Conservation (phyloP, 768 basidiomycete species). For the Lentinula aciculospora region DNA sequence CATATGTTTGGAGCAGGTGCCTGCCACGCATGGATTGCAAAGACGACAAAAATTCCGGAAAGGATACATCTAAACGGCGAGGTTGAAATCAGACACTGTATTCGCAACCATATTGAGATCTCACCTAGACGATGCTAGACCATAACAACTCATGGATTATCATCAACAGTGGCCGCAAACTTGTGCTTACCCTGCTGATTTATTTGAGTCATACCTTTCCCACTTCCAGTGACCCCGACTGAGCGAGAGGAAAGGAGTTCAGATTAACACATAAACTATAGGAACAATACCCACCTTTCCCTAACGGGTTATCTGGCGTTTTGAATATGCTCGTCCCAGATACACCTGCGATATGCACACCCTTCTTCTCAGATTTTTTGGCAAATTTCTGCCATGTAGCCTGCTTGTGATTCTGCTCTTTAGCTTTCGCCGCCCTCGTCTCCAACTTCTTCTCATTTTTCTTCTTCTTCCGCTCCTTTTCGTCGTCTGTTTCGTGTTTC, state of each 20-base stretch:
- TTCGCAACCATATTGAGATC: not conserved
- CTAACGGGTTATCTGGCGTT: slow-evolving; percentile 88
- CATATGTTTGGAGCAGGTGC: slow-evolving; percentile 18
- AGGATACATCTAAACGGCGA: not conserved
- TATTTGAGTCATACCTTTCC: slow-evolving; percentile 83
- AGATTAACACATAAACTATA: slow-evolving; percentile 10
- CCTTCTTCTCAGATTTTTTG: slow-evolving; percentile 92
- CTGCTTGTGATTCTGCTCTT: slow-evolving; percentile 82
- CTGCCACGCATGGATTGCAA: not conserved
- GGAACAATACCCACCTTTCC: slow-evolving; percentile 56
- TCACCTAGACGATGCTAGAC: not conserved
- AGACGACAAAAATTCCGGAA: not conserved
- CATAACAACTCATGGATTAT: slow-evolving; percentile 19
- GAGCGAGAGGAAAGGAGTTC: slow-evolving; percentile 8
- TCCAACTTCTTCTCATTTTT: slow-evolving; percentile 94
- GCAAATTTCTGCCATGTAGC: slow-evolving; percentile 92
- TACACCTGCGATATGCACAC: slow-evolving; percentile 84
- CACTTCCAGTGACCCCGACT: slow-evolving; percentile 92
- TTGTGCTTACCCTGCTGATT: slow-evolving; percentile 70
- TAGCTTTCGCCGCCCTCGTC: slow-evolving; percentile 76
- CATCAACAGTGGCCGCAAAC: slow-evolving; percentile 50
- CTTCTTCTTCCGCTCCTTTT: slow-evolving; percentile 91
- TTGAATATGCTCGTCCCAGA: slow-evolving; percentile 91
- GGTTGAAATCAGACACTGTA: not conserved
- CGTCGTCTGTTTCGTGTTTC: slow-evolving; percentile 73